These are phyloP conservation scores for Pyrenopolyporus hunteri DNA, from an alignment of 495 filamentous ascomycete species.

Conservation along the genomic window DNA sequence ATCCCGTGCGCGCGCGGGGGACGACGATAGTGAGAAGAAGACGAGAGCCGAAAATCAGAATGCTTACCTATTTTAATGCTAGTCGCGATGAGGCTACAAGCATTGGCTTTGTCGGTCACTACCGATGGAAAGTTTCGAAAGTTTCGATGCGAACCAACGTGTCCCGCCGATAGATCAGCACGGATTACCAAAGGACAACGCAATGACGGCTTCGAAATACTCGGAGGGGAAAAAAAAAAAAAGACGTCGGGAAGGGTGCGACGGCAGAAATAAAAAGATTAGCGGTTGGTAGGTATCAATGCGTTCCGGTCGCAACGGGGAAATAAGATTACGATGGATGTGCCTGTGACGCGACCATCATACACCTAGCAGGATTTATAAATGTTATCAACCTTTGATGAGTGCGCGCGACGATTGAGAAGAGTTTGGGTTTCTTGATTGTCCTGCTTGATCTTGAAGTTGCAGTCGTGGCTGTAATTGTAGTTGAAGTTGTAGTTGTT, in stretches of 20 bases:
- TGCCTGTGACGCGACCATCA: neutral
- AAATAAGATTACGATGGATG: constrained; percentile 2
- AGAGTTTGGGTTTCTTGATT: no score
- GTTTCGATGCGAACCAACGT: constrained; percentile 13
- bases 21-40: neutral
- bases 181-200: constrained; percentile 30
- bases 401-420: no score
- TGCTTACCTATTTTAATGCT: constrained; percentile 34
- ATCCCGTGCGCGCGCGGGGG: no score
- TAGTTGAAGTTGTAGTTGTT: no score
- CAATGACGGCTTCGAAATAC: constrained; percentile 5
- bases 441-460: no score
- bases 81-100: constrained; percentile 27
- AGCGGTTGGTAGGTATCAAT: constrained; percentile 9
- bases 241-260: constrained; percentile 7
- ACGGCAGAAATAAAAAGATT: neutral
- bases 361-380: neutral
- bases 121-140: constrained; percentile 33
- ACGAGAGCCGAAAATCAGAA: constrained; percentile 24
- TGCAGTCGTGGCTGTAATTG: no score
- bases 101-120: constrained; percentile 13
- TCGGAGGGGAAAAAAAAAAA: no score
- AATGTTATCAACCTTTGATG: no score
- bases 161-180: constrained; percentile 28
- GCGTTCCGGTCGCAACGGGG: neutral